These are phyloP conservation scores for Phytophthora meadii DNA, from an alignment of 352 stramenopile genomes.

Conservation along the genomic window DNA sequence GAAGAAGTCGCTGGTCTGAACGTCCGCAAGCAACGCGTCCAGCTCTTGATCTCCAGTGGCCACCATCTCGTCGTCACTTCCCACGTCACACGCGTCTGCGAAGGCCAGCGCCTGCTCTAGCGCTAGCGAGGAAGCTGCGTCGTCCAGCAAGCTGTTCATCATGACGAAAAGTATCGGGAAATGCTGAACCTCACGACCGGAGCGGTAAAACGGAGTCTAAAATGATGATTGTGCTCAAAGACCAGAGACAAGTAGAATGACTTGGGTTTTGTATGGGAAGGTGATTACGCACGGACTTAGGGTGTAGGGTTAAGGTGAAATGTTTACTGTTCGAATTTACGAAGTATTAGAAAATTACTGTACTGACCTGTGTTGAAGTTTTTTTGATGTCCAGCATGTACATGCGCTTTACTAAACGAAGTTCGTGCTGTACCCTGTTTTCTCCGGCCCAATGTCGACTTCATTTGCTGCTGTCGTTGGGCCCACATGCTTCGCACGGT, in stretches of 20 bases:
- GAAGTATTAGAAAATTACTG: too few species aligned
- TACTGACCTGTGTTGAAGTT: too few species aligned
- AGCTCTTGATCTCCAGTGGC: constrained; percentile 13
- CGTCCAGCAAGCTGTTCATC: too few species aligned
- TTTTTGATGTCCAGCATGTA: too few species aligned
- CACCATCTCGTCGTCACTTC: constrained; percentile 30
- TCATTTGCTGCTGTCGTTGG: not conserved
- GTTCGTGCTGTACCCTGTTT: constrained; percentile 16
- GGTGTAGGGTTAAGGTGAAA: not conserved
- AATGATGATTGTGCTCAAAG: constrained; percentile 16
- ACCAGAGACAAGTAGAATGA: constrained; percentile 10
- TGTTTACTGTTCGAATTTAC: constrained; percentile 8
- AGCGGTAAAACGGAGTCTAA: not conserved
- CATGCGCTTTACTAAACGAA: constrained; percentile 9
- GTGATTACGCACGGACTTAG: constrained; percentile 8
- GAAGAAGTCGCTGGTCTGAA: constrained; percentile 30
- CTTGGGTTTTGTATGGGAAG: constrained; percentile 3
- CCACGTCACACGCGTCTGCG: constrained; percentile 47
- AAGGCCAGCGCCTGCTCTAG: constrained; percentile 51
- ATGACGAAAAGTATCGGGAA: too few species aligned
- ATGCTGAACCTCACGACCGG: not conserved
- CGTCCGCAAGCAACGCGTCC: constrained; percentile 29
- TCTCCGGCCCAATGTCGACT: not conserved
- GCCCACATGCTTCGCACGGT: constrained; percentile 1
- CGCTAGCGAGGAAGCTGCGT: constrained; percentile 29